phyloP scores from a whole-genome alignment of 257 asterid species.

The Paulownia fortunei region DNA sequence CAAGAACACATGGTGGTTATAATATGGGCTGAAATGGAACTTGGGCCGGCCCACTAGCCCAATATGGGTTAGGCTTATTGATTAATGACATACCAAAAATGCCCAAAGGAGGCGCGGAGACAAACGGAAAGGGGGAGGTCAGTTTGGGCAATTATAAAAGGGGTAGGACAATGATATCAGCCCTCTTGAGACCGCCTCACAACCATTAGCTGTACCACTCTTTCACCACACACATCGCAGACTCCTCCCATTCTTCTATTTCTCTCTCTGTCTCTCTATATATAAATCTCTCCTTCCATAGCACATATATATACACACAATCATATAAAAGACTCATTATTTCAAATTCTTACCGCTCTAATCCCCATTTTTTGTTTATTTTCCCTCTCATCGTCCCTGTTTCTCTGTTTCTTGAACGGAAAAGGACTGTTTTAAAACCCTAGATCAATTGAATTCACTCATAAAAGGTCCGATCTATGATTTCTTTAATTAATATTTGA shows the following conservation, averaged over 20 bases:
- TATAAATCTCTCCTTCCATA: conserved; percentile 30
- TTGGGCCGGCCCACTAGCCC: neutral
- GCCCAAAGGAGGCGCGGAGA: neutral
- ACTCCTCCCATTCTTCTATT: conserved; percentile 1
- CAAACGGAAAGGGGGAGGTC: conserved; percentile 15
- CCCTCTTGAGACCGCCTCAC: conserved; percentile 27
- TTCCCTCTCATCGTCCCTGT: conserved; percentile 16
- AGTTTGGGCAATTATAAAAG: conserved; percentile 30
- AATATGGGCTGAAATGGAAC: neutral
- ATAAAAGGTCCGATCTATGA: conserved; percentile 39
- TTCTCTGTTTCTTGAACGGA: neutral
- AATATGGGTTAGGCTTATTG: neutral
- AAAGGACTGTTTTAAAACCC: conserved; percentile 36
- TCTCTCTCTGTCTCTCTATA: conserved; percentile 26
- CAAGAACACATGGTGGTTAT: neutral
- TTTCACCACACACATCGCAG: conserved; percentile 25
- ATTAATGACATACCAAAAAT: neutral
- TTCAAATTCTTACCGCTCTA: conserved; percentile 59
- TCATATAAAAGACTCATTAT: conserved; percentile 45
- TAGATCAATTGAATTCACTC: conserved; percentile 39
- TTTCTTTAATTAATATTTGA: neutral
- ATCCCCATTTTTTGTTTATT: neutral
- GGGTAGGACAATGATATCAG: conserved; percentile 20
- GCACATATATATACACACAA: conserved; percentile 31
- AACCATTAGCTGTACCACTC: conserved; percentile 27